These are phyloP conservation scores for Prunus padus DNA, from an alignment of 306 rosid species.

Conservation along the genomic window DNA sequence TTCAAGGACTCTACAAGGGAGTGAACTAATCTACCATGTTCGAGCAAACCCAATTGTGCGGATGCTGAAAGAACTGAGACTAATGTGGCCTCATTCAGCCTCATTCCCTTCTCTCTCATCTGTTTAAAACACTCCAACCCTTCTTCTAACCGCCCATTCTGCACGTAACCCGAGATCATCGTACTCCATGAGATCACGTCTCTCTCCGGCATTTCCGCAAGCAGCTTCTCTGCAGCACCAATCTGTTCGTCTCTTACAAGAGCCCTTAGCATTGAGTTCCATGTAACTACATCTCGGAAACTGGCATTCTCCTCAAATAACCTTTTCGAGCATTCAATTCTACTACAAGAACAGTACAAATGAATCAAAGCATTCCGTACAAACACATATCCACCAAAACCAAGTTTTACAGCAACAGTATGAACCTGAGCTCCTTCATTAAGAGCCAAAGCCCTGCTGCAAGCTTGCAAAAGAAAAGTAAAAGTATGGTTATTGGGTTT, in stretches of 20 bases:
- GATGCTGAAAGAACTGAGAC: slow-evolving; percentile 61
- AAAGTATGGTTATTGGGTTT: slow-evolving; percentile 67
- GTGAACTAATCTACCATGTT: slow-evolving; percentile 52
- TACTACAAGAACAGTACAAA: slow-evolving; percentile 44
- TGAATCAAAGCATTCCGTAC: slow-evolving; percentile 65
- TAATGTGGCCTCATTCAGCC: slow-evolving; percentile 61
- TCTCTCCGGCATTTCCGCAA: slow-evolving; percentile 60
- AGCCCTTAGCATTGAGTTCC: slow-evolving; percentile 65
- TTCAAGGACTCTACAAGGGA: slow-evolving; percentile 45
- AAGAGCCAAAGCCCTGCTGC: slow-evolving; percentile 38
- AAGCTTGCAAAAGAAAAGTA: slow-evolving; percentile 66
- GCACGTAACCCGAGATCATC: slow-evolving; percentile 71
- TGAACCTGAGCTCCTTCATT: slow-evolving; percentile 59
- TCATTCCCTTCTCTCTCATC: slow-evolving; percentile 47
- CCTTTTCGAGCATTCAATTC: slow-evolving; percentile 34
- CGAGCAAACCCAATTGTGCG: slow-evolving; percentile 65
- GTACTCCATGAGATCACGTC: slow-evolving; percentile 82
- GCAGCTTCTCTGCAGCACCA: slow-evolving; percentile 52
- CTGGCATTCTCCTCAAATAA: slow-evolving; percentile 52
- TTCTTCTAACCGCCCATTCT: slow-evolving; percentile 51
- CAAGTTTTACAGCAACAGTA: slow-evolving; percentile 47
- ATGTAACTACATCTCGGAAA: slow-evolving; percentile 60
- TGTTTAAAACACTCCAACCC: slow-evolving; percentile 59
- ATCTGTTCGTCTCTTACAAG: slow-evolving; percentile 49
- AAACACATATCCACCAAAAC: slow-evolving; percentile 49